Evolutionary conservation across 1,284 basidiomycete species (phyloP).

Genomic region (Trichosporon faecale): DNA sequence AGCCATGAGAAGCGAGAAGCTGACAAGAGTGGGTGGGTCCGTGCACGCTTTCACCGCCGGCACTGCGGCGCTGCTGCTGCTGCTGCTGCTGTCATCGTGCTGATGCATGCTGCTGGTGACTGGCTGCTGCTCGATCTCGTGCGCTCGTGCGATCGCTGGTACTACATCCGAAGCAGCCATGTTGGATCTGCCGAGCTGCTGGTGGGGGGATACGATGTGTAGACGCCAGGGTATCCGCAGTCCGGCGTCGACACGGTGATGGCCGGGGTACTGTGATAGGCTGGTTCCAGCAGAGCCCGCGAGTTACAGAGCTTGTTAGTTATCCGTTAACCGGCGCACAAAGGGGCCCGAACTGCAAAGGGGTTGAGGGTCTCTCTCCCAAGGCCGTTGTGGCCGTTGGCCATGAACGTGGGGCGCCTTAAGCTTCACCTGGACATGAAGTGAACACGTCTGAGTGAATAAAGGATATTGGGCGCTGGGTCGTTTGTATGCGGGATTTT

Average conservation of each 20-base stretch:
- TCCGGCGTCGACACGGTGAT: not conserved
- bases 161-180: not conserved
- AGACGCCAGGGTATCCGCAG: not conserved
- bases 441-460: not conserved
- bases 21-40: conserved; percentile 3
- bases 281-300: not conserved
- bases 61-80: not conserved
- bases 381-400: not conserved
- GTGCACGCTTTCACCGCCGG: not conserved
- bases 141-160: not conserved
- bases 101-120: not conserved
- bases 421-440: not conserved
- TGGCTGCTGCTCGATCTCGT: not conserved
- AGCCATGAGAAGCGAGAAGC: not conserved
- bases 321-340: not conserved
- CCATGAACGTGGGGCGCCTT: not conserved
- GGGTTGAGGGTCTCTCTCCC: not conserved
- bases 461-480: not conserved
- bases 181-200: not conserved
- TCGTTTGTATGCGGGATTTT: not conserved
- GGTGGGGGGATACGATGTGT: not conserved
- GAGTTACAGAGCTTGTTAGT: not conserved
- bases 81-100: not conserved
- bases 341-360: not conserved
- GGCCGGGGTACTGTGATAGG: not conserved